Base-by-base conservation (phyloP, 768 basidiomycete species). In the Phanerodontia chrysosporium region DNA sequence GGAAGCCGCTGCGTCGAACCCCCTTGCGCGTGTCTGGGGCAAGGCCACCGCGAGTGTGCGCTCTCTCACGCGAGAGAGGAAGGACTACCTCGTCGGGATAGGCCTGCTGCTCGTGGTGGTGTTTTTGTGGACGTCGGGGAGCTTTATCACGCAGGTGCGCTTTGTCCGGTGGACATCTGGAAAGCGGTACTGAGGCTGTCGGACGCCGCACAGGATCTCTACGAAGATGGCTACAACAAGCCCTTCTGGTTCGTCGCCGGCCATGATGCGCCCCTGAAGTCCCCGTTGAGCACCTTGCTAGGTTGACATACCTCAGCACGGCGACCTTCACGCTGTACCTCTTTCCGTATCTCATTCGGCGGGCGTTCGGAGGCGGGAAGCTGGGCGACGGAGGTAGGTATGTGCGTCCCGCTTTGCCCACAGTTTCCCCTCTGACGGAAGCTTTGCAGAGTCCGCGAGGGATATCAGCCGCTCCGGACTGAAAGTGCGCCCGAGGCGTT, bases 281-380 rank as follows among this genome's bases (percentile, higher is more conserved):
- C 8, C 10, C 24, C 14, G n/a, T 55, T 62, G 21, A 49, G 22
- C 30, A 51, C 35, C 45, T 28, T 12, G 22, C 45, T 58, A 91
- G 90, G 58, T 82, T 92, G 52, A 95, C 96, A 12, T 98, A 97
- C 68, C 76, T 96, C 69, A 94, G 87, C 73, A 98, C 95, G 1
- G 87, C 90, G 61, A 79, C 92, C n/a, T 98, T 98, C 69, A 75
- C 83, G 3, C 66, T 93, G 14, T 95, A 95, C 73, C 85, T 95
- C 29, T 53, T 93, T 2, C 91, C 91, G 0, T 82, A 76, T 52
- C 58, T 74, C 36, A 65, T 84, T 51, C 75, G 77, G 52, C 73
- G 64, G 53, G 65, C 63, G 30, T 67, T 69, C 55, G 66, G 63
- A 30, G 55, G 32, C 10, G 36, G 51, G 48, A 57, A 52, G 61